Percentiles rank a stretch among this genome's conserved stretches.
phyloP scores from a whole-genome alignment of 2,329 filamentous ascomycete species.

The Phaeosphaeria sp. region DNA sequence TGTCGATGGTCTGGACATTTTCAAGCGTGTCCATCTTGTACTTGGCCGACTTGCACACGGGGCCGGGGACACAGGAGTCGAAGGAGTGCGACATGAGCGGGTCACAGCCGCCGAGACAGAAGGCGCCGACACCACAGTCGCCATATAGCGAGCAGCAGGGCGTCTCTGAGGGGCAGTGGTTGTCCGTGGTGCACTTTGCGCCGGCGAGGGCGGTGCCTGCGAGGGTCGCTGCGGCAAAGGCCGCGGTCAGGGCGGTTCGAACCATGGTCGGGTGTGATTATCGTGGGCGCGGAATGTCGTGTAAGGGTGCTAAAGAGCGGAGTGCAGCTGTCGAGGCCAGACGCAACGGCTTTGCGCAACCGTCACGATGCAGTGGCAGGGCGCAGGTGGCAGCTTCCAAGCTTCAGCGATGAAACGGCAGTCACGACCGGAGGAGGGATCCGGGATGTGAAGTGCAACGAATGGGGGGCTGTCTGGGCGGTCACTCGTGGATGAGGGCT shows the following conservation, averaged over 20 bases:
- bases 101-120: constrained; percentile 95
- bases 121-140: constrained; percentile 90
- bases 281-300: constrained; percentile 32
- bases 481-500: constrained; percentile 5
- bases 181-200: constrained; percentile 54
- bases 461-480: constrained; percentile 6
- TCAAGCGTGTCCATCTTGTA: constrained; percentile 78
- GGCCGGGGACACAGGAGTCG: constrained; percentile 83
- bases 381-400: constrained; percentile 9
- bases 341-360: not conserved
- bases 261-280: constrained; percentile 36
- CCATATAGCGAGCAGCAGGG: constrained; percentile 71
- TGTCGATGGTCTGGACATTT: constrained; percentile 71
- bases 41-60: constrained; percentile 76
- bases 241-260: constrained; percentile 33
- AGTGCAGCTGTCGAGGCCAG: constrained; percentile 31
- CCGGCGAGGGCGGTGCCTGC: constrained; percentile 33
- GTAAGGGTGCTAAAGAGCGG: constrained; percentile 36
- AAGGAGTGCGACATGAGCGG: constrained; percentile 81
- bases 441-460: constrained; percentile 13
- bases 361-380: not conserved
- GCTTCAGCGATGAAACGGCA: constrained; percentile 28
- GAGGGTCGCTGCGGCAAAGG: constrained; percentile 35
- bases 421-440: constrained; percentile 16
- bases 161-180: constrained; percentile 69